Base-by-base conservation (phyloP, 2,329 filamentous ascomycete genomes). In the Cladobotryum protrusum region DNA sequence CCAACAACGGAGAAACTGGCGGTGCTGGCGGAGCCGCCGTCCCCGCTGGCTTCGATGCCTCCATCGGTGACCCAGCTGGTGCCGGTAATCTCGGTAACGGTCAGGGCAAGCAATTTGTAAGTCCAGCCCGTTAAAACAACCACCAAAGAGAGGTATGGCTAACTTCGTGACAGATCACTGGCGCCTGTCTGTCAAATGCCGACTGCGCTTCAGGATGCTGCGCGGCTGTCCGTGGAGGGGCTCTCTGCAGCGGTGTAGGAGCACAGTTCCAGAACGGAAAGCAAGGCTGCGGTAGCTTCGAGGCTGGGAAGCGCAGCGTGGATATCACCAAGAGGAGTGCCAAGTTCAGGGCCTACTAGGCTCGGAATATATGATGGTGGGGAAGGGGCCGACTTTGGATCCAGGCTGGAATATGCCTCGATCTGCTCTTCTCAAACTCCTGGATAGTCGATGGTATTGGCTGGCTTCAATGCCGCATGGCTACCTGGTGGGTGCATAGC, bases 171-270 rank as follows among this genome's bases (percentile, higher is more conserved):
- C 7, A 35, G 29, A 63, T 64, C 53, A 62, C 58, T 5, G 61
- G 61, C 4, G 49, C 45, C 7, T 64, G 61, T 48, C 13, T 54
- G 9, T 52, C 52, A 40, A 43, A 61, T 37, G 57, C 56, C 14
- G 61, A 64, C 49, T 67, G 64, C 46, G 59, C 57, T 2, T 64
- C 63, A 15, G 53, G 48, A n/a, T 67, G 64, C 57, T 67, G 64
- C 35, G 63, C 63, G 8, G 49, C 45, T 5, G 46, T 45, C 14
- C 43, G 39, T 5, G 45, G 46, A 11, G 50, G 50, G 9, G 46
- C 50, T 9, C 40, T 47, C 24, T 51, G 49, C 49, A 43, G 35
- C 20, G 53, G 52, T 11, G 59, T 33, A 58, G 65, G 39, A 62
- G 65, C 61, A 63, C 63, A 9, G 63, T 59, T 61, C 42, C 55